Evolutionary conservation across 768 basidiomycete species (phyloP), one percentile per base, ranked within the genome.

Genomic region (Mycena metata): DNA sequence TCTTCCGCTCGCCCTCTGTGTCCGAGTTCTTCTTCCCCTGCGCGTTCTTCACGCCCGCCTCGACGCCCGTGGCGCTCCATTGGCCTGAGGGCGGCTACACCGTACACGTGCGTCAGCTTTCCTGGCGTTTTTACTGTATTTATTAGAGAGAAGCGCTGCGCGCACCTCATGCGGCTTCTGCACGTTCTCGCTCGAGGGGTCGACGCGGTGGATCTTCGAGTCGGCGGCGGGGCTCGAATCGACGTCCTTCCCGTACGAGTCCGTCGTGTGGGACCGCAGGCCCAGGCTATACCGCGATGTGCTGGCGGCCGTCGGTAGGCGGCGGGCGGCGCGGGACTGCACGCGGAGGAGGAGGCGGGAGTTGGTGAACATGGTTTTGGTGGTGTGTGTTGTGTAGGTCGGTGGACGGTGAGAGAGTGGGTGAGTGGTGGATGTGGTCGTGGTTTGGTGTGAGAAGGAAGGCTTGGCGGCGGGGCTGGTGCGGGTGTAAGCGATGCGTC

Each of bases 121-220:
- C n/a, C n/a, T n/a, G n/a, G n/a, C n/a, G n/a, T n/a, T n/a, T n/a
- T n/a, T n/a, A n/a, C n/a, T n/a, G n/a, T n/a, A n/a, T n/a, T n/a
- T n/a, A n/a, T n/a, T n/a, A n/a, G n/a, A n/a, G n/a, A n/a, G n/a
- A n/a, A n/a, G n/a, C n/a, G n/a, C n/a, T n/a, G n/a, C n/a, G n/a
- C n/a, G n/a, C n/a, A 84, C 78, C 62, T 88, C 87, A 63, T 86
- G 79, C 4, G 88, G 85, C 41, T 82, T 82, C 73, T 87, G 82
- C 0, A 80, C 83, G 3, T 76, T 76, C 55, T 85, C 83, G 3
- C 83, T 83, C 5, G 75, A 68, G 1, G 83, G 76, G 59, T 88
- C 86, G 36, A 88, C 81, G n/a, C 81, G 77, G 75, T 86, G 83
- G 57, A 85, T 77, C 7, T 74, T 79, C 19, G 80, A 65, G 55